Evolutionary conservation across 164 flowering plant species (phyloP).

Genomic region (Sextonia rubra): DNA sequence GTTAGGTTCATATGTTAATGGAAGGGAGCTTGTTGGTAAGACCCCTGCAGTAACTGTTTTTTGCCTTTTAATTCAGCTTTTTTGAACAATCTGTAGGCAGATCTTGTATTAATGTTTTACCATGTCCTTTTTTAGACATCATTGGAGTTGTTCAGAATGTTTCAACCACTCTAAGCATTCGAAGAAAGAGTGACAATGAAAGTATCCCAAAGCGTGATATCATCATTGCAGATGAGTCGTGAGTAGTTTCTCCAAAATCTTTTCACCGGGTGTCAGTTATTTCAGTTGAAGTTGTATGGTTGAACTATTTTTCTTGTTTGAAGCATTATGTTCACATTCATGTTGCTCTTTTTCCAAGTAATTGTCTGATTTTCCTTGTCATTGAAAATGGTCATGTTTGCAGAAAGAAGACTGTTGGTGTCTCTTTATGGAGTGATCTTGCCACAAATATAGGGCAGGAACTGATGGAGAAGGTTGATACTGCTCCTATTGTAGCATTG

Average conservation of each 20-base stretch:
- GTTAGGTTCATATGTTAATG: conserved; percentile 74
- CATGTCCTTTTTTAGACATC: conserved; percentile 45
- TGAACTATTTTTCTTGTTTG: too few relatives aligned
- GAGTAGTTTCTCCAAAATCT: conserved; percentile 15
- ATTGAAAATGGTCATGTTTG: conserved; percentile 11
- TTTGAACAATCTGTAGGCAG: not conserved
- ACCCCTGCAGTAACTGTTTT: not conserved
- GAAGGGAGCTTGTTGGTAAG: conserved; percentile 76
- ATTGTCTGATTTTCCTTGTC: not conserved
- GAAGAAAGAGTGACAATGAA: conserved; percentile 81
- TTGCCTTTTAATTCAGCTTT: not conserved
- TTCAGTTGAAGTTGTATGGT: too few relatives aligned
- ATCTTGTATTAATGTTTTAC: not conserved
- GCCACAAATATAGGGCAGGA: conserved; percentile 84
- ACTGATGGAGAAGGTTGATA: conserved; percentile 64
- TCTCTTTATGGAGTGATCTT: conserved; percentile 89
- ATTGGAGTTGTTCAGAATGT: conserved; percentile 89
- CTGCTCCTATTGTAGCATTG: conserved; percentile 74
- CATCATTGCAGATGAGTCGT: conserved; percentile 91
- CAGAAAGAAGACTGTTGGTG: conserved; percentile 86
- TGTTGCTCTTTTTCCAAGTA: not conserved
- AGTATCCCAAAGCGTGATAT: conserved; percentile 85
- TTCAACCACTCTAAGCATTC: conserved; percentile 67
- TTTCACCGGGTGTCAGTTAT: too few relatives aligned
- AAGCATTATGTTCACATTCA: too few relatives aligned